phyloP scores from a whole-genome alignment of 805 yeast genomes.

The Wickerhamomyces ciferrii region DNA sequence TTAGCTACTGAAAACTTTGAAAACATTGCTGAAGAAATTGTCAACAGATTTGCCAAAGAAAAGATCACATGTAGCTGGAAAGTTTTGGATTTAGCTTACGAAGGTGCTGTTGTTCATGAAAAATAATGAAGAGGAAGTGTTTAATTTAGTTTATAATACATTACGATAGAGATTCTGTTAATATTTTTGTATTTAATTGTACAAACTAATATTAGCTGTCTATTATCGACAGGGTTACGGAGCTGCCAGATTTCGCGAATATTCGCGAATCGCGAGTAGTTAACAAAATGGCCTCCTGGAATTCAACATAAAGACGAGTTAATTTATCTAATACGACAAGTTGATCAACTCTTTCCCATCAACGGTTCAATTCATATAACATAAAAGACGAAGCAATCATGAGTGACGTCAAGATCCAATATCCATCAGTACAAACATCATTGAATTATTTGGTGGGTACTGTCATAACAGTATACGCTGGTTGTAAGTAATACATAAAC shows the following conservation, averaged over 20 bases:
- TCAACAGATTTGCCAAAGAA: slow-evolving; percentile 60
- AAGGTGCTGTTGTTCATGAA: slow-evolving; percentile 68
- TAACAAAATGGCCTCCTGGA: background rate
- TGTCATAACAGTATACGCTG: slow-evolving; percentile 16
- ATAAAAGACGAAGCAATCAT: slow-evolving; percentile 1
- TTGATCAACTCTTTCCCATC: background rate
- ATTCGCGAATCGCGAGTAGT: background rate
- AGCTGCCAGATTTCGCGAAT: background rate
- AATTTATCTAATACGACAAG: background rate
- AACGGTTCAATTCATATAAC: background rate
- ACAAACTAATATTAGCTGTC: background rate
- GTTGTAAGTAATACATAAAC: slow-evolving; percentile 16
- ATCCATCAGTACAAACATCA: slow-evolving; percentile 14
- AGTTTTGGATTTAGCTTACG: slow-evolving; percentile 78
- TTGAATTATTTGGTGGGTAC: slow-evolving; percentile 13
- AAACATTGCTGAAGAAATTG: slow-evolving; percentile 70
- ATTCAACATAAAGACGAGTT: background rate
- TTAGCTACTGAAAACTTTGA: slow-evolving; percentile 89
- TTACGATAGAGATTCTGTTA: too few species aligned
- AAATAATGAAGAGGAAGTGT: slow-evolving; percentile 5
- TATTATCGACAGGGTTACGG: background rate
- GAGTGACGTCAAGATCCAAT: slow-evolving; percentile 11
- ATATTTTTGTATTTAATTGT: background rate
- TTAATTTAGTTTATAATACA: too few species aligned
- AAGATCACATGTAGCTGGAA: slow-evolving; percentile 76